Conservation (phyloP, 2,329 filamentous ascomycete genomes). For the Onygenales sp. region DNA sequence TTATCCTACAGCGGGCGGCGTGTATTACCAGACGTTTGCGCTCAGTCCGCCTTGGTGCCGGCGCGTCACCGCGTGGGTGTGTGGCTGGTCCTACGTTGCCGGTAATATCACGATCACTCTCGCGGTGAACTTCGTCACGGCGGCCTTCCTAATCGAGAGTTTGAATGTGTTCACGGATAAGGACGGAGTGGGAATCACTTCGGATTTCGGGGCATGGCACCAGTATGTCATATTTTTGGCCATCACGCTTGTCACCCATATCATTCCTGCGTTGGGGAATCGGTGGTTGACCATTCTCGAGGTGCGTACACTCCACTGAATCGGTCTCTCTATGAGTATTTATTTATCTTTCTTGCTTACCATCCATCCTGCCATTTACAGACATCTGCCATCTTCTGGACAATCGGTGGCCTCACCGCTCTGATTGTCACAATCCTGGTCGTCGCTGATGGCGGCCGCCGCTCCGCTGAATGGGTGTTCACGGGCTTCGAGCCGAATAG, state of each 20-base stretch:
- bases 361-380: slow-evolving; percentile 47
- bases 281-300: slow-evolving; percentile 24
- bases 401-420: slow-evolving; percentile 46
- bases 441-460: slow-evolving; percentile 45
- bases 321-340: too few relatives aligned
- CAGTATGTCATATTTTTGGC: slow-evolving; percentile 62
- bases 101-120: slow-evolving; percentile 46
- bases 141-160: slow-evolving; percentile 30
- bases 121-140: slow-evolving; percentile 48
- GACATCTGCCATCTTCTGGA: slow-evolving; percentile 47
- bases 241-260: slow-evolving; percentile 55
- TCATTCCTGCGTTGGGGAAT: slow-evolving; percentile 59
- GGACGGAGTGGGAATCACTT: too few relatives aligned
- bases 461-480: slow-evolving; percentile 36
- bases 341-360: too few relatives aligned
- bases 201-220: slow-evolving; percentile 42
- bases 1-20: slow-evolving; percentile 44
- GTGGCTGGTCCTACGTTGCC: slow-evolving; percentile 45
- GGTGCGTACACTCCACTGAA: too few relatives aligned
- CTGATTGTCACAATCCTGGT: slow-evolving; percentile 49
- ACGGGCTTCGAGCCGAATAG: too few relatives aligned
- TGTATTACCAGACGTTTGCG: slow-evolving; percentile 48
- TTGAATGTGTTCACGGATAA: too few relatives aligned
- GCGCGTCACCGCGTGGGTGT: slow-evolving; percentile 42
- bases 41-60: slow-evolving; percentile 34